A percentile compares a stretch with the other conserved stretches of the same genome.
Conservation (phyloP, 176 grass and related monocot species). For the Eragrostis curvula region DNA sequence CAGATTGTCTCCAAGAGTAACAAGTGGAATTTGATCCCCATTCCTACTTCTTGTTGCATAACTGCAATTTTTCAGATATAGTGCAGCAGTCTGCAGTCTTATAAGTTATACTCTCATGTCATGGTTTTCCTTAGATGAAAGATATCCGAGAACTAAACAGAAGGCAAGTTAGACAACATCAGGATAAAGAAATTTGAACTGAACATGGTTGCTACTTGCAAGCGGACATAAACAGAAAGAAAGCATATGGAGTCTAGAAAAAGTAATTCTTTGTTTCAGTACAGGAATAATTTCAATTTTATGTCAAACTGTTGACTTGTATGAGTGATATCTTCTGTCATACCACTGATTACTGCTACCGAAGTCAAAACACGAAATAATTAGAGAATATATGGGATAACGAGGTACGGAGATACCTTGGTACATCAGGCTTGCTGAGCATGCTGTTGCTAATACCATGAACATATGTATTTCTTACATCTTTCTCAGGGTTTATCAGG, state of each 20-base stretch:
- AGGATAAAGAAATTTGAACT: constrained; percentile 1
- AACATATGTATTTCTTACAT: constrained; percentile 46
- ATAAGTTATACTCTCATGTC: neutral
- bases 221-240: constrained; percentile 25
- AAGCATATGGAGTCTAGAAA: neutral
- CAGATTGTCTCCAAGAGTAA: constrained; percentile 25
- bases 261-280: neutral
- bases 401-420: constrained; percentile 57
- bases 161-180: constrained; percentile 12
- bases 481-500: constrained; percentile 77
- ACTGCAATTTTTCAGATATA: constrained; percentile 40
- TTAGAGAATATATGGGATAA: constrained; percentile 19
- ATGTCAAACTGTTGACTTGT: constrained; percentile 1
- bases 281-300: constrained; percentile 6
- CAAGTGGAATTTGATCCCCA: constrained; percentile 15
- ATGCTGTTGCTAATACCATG: constrained; percentile 74
- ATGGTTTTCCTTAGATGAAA: constrained; percentile 10
- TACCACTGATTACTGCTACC: neutral
- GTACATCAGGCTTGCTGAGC: constrained; percentile 63
- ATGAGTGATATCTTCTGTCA: neutral
- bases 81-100: constrained; percentile 9
- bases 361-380: constrained; percentile 29
- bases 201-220: constrained; percentile 35
- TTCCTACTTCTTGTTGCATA: constrained; percentile 14
- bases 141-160: constrained; percentile 11